A percentile compares a stretch with the other conserved stretches of the same genome.
These are phyloP conservation scores for Cyberlindnera euphorbiae DNA, from an alignment of 805 yeast species.

Conservation along the genomic window DNA sequence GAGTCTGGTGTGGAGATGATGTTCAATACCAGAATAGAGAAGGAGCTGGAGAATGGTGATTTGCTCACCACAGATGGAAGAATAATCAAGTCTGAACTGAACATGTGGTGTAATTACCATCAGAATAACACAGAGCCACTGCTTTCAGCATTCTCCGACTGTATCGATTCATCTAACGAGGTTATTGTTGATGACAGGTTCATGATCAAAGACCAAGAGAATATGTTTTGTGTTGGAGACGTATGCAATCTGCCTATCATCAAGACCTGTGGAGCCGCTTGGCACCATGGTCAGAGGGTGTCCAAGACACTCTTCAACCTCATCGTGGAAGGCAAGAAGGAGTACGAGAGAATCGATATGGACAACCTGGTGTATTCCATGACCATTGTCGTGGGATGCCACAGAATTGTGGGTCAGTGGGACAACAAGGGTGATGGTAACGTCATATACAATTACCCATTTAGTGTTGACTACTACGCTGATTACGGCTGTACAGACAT, in stretches of 20 bases:
- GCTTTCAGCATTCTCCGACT: constrained; percentile 18
- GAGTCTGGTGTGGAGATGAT: constrained; percentile 24
- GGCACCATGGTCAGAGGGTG: constrained; percentile 21
- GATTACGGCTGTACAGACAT: constrained; percentile 26
- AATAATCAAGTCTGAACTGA: constrained; percentile 28
- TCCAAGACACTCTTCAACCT: constrained; percentile 19
- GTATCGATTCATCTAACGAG: constrained; percentile 24
- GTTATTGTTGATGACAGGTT: constrained; percentile 25
- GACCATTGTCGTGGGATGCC: constrained; percentile 26
- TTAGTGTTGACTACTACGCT: constrained; percentile 26
- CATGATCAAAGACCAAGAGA: constrained; percentile 20
- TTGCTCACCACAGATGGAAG: constrained; percentile 25
- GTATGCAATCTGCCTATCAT: constrained; percentile 32
- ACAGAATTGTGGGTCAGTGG: constrained; percentile 21
- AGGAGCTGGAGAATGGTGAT: constrained; percentile 23
- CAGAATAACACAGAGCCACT: constrained; percentile 31
- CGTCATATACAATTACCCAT: constrained; percentile 24
- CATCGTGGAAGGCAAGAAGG: constrained; percentile 10
- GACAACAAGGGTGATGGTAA: constrained; percentile 26
- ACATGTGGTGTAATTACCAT: constrained; percentile 35
- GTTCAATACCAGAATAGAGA: constrained; percentile 30
- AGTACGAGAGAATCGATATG: constrained; percentile 14
- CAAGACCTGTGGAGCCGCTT: constrained; percentile 39
- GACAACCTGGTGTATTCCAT: constrained; percentile 21
- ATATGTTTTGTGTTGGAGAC: constrained; percentile 37